Evolutionary conservation across 768 basidiomycete species (phyloP).

Genomic region (Mycena pura): DNA sequence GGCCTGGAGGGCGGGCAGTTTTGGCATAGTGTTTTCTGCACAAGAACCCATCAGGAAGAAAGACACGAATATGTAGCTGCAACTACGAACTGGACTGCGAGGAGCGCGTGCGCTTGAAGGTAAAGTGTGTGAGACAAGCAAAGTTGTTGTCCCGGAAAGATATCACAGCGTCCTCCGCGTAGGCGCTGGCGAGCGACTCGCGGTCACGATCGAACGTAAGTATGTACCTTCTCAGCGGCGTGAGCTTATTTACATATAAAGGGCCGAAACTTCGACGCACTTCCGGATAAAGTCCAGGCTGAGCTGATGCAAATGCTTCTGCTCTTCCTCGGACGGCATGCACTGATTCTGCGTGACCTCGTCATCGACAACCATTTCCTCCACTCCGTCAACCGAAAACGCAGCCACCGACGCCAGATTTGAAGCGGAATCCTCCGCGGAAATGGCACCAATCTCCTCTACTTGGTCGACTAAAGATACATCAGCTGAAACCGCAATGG

Average conservation of each 20-base stretch:
- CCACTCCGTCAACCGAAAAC: no score
- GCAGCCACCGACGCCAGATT: no score
- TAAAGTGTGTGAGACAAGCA: slow-evolving; percentile 6
- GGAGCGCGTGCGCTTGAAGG: slow-evolving; percentile 10
- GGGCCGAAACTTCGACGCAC: no score
- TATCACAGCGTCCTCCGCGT: slow-evolving; percentile 21
- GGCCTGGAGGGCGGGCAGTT: slow-evolving; percentile 10
- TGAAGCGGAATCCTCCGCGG: no score
- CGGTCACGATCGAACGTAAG: slow-evolving; percentile 19
- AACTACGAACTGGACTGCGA: slow-evolving; percentile 4
- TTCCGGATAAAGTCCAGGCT: slow-evolving; percentile 13
- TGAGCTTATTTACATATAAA: no score
- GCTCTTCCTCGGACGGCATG: slow-evolving; percentile 6
- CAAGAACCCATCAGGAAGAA: not conserved
- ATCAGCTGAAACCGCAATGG: no score
- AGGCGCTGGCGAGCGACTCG: slow-evolving; percentile 14
- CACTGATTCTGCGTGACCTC: no score
- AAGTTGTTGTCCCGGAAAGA: slow-evolving; percentile 24
- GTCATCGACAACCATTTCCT: no score
- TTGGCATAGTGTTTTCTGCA: slow-evolving; percentile 16
- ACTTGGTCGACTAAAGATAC: no score
- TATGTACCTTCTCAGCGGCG: slow-evolving; percentile 4
- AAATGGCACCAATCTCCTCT: no score
- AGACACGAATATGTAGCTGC: not conserved
- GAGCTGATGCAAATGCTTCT: not conserved